Evolutionary conservation across 176 grass and related monocot genomes (phyloP), one percentile per base, ranked within the genome.

Genomic region (Puccinellia tenuiflora): DNA sequence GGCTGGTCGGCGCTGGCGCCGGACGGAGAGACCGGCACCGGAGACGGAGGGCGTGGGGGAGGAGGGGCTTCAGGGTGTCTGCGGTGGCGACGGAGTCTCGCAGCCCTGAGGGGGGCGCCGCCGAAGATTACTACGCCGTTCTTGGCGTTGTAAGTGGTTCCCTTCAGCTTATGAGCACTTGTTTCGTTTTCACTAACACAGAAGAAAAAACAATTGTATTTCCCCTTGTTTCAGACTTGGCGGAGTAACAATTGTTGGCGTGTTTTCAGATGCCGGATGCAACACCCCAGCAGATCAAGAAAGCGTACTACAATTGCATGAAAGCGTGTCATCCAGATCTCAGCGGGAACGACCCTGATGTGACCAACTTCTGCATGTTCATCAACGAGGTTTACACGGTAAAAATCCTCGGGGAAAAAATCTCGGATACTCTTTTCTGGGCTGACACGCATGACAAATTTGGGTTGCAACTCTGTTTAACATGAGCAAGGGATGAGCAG

Each of bases 321-420:
- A 99, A 99, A 60, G 81, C 93, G 3, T 99, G 96, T 46, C 96
- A 99, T 84, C 96, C 96, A 3, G 96, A 99, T 78, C 88, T 99
- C 6, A 96, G 96, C 5, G 96, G 96, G 24, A 90, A 99, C n/a
- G 96, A 99, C 68, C 91, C 91, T 14, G 93, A 99, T 28, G 75
- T 96, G 9, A 99, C 85, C 0, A 99, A 96, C 77, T 99, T 99
- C 86, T 99, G 96, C 81, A 99, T 99, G 91, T 99, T 99, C 78
- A 92, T 99, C 83, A 99, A 99, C 9, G 96, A 99, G 28, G 89
- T 99, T 61, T 99, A 99, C 84, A 83, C 93, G 86, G 96, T 99
- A 86, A 22, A 46, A 22, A 30, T 55, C 26, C 53, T 0, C 12
- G 31, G n/a, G 7, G 4, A 73, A 31, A 33, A 89, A 9, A 29